Percentiles rank a stretch among this genome's conserved stretches.
Conservation (phyloP, 768 basidiomycete genomes). For the Baorangia bicolor region DNA sequence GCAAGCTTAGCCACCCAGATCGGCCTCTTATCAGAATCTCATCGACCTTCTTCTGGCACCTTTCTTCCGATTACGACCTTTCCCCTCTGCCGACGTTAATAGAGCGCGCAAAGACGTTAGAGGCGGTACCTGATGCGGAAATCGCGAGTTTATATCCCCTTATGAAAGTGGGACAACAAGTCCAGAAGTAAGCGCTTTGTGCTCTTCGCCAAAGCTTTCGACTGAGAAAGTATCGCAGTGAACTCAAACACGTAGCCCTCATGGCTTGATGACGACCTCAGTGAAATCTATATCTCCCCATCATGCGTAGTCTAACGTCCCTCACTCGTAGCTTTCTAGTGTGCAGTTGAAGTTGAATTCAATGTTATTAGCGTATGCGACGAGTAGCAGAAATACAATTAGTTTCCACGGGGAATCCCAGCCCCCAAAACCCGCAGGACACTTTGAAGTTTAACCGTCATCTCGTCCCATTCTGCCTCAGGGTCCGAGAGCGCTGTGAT, state of each 20-base stretch:
- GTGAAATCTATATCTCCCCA: background rate
- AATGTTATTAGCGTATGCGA: slow-evolving; percentile 9
- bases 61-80: slow-evolving; percentile 83
- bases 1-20: slow-evolving; percentile 56
- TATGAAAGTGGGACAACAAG: slow-evolving; percentile 90
- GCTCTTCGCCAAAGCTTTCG: background rate
- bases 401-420: slow-evolving; percentile 24
- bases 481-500: slow-evolving; percentile 91
- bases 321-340: background rate
- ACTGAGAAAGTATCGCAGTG: slow-evolving; percentile 43
- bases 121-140: slow-evolving; percentile 33
- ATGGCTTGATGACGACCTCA: slow-evolving; percentile 52
- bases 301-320: background rate
- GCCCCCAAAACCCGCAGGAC: slow-evolving; percentile 64
- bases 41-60: slow-evolving; percentile 95
- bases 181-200: slow-evolving; percentile 60
- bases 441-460: slow-evolving; percentile 81
- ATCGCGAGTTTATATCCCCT: slow-evolving; percentile 49
- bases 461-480: slow-evolving; percentile 92
- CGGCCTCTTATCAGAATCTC: slow-evolving; percentile 95
- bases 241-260: slow-evolving; percentile 77
- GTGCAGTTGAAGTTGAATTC: slow-evolving; percentile 39
- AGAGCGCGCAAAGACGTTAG: slow-evolving; percentile 44
- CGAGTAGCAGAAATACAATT: background rate
- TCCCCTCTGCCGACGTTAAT: slow-evolving; percentile 56